Evolutionary conservation across 495 filamentous ascomycete species (phyloP), one percentile per base, ranked within the genome.

Genomic region (Penicillium canariense): DNA sequence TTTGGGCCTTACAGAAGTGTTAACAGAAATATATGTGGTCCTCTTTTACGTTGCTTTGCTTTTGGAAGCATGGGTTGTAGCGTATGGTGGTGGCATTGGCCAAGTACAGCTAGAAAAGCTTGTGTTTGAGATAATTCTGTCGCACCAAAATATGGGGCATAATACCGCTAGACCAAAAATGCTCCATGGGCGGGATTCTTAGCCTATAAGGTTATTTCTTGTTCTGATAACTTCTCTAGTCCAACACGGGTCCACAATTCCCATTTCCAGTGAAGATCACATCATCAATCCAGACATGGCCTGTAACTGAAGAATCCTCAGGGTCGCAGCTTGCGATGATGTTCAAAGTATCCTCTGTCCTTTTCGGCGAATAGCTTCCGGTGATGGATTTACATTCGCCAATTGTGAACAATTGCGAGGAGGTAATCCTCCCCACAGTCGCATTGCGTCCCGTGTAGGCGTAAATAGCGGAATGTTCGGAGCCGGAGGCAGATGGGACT

Each of bases 1-100:
- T 82, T 48, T 82, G 82, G 45, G 77, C 79, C 8, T 46, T 55
- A 25, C n/a, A 44, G 14, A 50, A 38, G 35, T 52, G n/a, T n/a
- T n/a, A n/a, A n/a, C n/a, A n/a, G n/a, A n/a, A n/a, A n/a, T n/a
- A n/a, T n/a, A n/a, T n/a, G n/a, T n/a, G n/a, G n/a, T n/a, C n/a
- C n/a, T n/a, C n/a, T n/a, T n/a, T n/a, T n/a, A n/a, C n/a, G n/a
- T n/a, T n/a, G n/a, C n/a, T n/a, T n/a, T n/a, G n/a, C n/a, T n/a
- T 9, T 38, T 18, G 15, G 5, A 10, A 10, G n/a, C 17, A 22
- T 22, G 1, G 18, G 4, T 5, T 5, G 11, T 12, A 25, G 20
- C 25, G 38, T n/a, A 42, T n/a, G n/a, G 6, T 23, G 9, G 14
- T 42, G 20, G 25, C 7, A 5, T 25, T 42, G 20, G n/a, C 23